A percentile compares a stretch with the other conserved stretches of the same genome.
Conservation (phyloP, 176 grass and related monocot species). For the Alloteropsis semialata region DNA sequence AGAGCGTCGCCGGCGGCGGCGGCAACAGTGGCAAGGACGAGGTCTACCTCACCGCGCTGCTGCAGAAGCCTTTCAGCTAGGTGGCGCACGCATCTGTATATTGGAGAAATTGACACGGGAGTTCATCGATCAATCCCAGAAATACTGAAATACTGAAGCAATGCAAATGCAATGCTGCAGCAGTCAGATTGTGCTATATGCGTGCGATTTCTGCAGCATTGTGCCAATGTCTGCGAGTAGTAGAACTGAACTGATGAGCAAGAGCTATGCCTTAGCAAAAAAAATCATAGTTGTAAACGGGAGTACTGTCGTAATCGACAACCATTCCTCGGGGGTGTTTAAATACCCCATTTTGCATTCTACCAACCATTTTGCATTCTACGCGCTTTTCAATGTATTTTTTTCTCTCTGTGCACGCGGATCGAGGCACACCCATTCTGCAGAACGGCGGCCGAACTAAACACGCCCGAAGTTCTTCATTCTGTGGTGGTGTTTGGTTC, state of each 20-base stretch:
- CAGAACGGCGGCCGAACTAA: too few species aligned
- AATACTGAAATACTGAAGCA: not conserved
- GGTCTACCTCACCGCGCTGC: conserved; percentile 81
- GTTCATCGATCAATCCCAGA: not conserved
- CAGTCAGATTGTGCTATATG: not conserved
- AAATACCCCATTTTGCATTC: too few species aligned
- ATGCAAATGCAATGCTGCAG: not conserved
- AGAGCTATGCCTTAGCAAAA: not conserved
- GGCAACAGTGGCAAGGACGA: conserved; percentile 42
- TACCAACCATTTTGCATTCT: too few species aligned
- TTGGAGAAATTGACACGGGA: not conserved
- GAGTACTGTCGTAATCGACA: not conserved
- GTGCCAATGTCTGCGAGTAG: not conserved
- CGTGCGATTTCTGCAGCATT: not conserved
- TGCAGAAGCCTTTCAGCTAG: conserved; percentile 68
- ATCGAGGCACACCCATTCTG: too few species aligned
- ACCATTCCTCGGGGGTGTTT: not conserved
- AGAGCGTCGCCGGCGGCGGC: conserved; percentile 30
- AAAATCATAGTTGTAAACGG: not conserved
- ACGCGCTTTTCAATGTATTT: too few species aligned
- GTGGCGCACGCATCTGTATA: not conserved
- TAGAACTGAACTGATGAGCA: not conserved
- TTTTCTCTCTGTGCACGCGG: too few species aligned
- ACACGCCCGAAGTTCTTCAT: too few species aligned
- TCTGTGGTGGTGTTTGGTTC: too few species aligned